These are phyloP conservation scores for Cercospora sp. DNA, from an alignment of 2,329 filamentous ascomycete species.

Conservation along the genomic window DNA sequence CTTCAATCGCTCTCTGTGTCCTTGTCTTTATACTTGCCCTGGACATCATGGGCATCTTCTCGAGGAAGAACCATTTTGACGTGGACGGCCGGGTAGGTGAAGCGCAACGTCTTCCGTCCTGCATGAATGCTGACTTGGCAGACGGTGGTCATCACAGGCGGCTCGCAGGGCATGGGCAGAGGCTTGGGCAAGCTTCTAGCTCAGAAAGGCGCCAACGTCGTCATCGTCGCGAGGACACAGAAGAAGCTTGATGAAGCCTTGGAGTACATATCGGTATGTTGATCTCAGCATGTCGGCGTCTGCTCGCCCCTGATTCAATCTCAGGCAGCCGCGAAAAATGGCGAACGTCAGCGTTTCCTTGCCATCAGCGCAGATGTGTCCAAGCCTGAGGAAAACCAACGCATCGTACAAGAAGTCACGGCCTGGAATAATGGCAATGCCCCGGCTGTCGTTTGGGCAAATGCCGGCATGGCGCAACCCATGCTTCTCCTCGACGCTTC, in stretches of 20 bases:
- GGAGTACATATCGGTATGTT: constrained; percentile 57
- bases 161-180: constrained; percentile 88
- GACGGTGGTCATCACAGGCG: constrained; percentile 88
- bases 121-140: constrained; percentile 41
- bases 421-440: constrained; percentile 72
- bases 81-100: constrained; percentile 75
- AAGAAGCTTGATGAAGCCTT: constrained; percentile 73
- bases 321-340: constrained; percentile 65
- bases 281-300: neutral
- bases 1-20: constrained; percentile 38
- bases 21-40: constrained; percentile 43
- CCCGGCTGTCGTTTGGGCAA: constrained; percentile 88
- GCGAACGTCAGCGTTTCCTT: constrained; percentile 72
- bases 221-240: constrained; percentile 78
- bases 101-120: neutral
- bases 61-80: constrained; percentile 71
- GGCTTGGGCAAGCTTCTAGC: constrained; percentile 73
- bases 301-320: neutral
- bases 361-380: constrained; percentile 82
- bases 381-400: constrained; percentile 64
- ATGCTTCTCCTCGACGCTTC: constrained; percentile 75
- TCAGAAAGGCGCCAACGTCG: constrained; percentile 78
- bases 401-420: constrained; percentile 70
- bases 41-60: constrained; percentile 67
- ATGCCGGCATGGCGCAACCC: constrained; percentile 74